phyloP scores from a whole-genome alignment of 768 basidiomycete genomes.

The Exidia glandulosa region DNA sequence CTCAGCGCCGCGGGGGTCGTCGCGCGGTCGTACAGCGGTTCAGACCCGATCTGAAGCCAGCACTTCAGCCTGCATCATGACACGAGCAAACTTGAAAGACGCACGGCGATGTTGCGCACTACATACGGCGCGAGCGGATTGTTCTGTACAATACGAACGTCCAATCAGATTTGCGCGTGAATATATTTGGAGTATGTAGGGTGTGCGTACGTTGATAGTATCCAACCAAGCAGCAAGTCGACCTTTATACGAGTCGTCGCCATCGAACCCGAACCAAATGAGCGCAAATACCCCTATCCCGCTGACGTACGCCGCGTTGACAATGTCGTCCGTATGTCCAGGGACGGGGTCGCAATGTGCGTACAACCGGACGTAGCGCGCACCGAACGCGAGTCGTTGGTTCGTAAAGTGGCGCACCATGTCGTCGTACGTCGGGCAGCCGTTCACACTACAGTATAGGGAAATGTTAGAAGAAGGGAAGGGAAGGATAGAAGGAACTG shows the following conservation, averaged over 20 bases:
- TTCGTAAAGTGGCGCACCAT: constrained; percentile 2
- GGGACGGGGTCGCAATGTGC: constrained; percentile 1
- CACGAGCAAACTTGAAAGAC: background rate
- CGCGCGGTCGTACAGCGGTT: constrained; percentile 4
- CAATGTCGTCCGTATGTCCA: background rate
- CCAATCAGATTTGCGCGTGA: background rate
- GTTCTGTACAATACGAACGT: background rate
- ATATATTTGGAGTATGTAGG: background rate
- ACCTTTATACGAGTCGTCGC: background rate
- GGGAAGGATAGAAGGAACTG: background rate
- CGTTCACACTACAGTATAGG: background rate
- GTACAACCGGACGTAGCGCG: constrained; percentile 8
- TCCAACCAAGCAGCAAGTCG: background rate
- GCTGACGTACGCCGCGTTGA: constrained; percentile 2
- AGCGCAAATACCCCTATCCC: constrained; percentile 1
- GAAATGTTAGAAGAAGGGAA: background rate
- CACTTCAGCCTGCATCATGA: background rate
- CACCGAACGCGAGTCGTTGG: constrained; percentile 2
- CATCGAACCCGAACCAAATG: constrained; percentile 7
- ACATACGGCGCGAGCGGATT: constrained; percentile 6
- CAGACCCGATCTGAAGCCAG: background rate
- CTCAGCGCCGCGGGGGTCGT: background rate
- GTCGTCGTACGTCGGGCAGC: background rate
- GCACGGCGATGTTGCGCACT: constrained; percentile 4
- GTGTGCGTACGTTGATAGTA: constrained; percentile 1